phyloP scores from a whole-genome alignment of 2,329 filamentous ascomycete genomes.

The Trichoderma gracile region DNA sequence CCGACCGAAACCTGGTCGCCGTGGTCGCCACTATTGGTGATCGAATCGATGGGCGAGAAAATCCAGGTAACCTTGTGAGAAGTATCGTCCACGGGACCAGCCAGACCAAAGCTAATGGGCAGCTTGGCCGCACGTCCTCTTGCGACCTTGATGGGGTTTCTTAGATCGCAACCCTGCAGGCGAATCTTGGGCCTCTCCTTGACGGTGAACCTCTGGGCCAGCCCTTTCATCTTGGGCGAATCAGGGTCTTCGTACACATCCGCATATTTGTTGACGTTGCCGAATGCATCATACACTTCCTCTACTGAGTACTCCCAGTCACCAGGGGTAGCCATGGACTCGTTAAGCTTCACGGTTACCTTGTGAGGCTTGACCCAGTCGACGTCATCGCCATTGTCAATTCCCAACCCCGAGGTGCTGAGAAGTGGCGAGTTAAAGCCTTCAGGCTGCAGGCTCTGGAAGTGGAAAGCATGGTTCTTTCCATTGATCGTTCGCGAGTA shows the following conservation, averaged over 20 bases:
- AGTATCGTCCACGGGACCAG: constrained; percentile 59
- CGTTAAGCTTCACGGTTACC: constrained; percentile 82
- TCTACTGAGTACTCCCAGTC: constrained; percentile 89
- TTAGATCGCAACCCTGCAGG: constrained; percentile 73
- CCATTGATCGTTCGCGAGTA: constrained; percentile 88
- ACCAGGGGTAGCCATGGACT: constrained; percentile 77
- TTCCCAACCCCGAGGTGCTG: constrained; percentile 58
- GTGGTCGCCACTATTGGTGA: constrained; percentile 70
- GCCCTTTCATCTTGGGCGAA: constrained; percentile 59
- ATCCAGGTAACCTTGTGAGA: constrained; percentile 76
- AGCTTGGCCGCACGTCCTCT: constrained; percentile 68
- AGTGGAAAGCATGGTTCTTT: constrained; percentile 79
- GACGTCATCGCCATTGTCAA: constrained; percentile 65
- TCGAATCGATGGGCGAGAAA: constrained; percentile 72
- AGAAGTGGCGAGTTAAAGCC: constrained; percentile 76
- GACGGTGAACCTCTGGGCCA: constrained; percentile 78
- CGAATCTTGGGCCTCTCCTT: constrained; percentile 79
- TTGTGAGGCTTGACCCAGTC: constrained; percentile 78
- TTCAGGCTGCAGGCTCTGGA: constrained; percentile 91
- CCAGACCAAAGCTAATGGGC: constrained; percentile 69
- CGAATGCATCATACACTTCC: constrained; percentile 86
- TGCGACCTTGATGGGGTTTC: constrained; percentile 79
- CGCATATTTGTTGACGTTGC: constrained; percentile 79
- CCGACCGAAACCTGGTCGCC: constrained; percentile 59
- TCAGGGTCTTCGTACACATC: constrained; percentile 68